Evolutionary conservation across 2,329 filamentous ascomycete genomes (phyloP).

Genomic region (Penicillium sp.): DNA sequence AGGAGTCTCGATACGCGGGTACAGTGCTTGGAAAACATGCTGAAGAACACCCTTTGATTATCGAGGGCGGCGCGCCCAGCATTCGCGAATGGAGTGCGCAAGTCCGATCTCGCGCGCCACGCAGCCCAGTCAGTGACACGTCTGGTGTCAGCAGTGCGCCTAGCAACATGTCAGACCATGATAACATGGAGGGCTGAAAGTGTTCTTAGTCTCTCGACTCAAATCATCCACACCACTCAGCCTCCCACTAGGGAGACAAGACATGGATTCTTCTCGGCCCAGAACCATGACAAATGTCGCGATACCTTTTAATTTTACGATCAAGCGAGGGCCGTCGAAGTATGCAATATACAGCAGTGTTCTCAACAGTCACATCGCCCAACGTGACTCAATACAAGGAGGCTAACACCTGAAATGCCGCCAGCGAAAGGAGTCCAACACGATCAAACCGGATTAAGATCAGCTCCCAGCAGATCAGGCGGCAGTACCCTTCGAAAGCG

Average conservation of each 20-base stretch:
- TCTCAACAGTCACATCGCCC: not conserved
- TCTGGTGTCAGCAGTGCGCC: conserved; percentile 42
- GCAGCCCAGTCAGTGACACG: conserved; percentile 32
- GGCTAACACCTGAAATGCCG: not conserved
- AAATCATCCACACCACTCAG: not conserved
- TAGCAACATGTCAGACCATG: conserved; percentile 39
- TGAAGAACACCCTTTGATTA: conserved; percentile 68
- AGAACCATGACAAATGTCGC: not conserved
- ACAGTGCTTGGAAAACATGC: conserved; percentile 74
- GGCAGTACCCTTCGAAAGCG: not conserved
- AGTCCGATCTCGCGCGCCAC: conserved; percentile 31
- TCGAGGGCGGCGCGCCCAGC: conserved; percentile 73
- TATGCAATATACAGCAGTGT: not conserved
- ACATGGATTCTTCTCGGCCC: not conserved
- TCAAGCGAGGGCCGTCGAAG: not conserved
- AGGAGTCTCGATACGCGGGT: conserved; percentile 80
- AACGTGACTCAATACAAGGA: not conserved
- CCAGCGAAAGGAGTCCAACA: not conserved
- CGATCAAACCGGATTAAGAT: not conserved
- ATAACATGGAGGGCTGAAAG: conserved; percentile 37
- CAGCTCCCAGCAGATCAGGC: not conserved
- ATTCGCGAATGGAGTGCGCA: conserved; percentile 62
- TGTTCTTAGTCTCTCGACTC: not conserved
- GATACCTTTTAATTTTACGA: not conserved
- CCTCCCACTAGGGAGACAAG: not conserved